Conservation (phyloP, 169 alveolate genomes). For the Eimeria necatrix region DNA sequence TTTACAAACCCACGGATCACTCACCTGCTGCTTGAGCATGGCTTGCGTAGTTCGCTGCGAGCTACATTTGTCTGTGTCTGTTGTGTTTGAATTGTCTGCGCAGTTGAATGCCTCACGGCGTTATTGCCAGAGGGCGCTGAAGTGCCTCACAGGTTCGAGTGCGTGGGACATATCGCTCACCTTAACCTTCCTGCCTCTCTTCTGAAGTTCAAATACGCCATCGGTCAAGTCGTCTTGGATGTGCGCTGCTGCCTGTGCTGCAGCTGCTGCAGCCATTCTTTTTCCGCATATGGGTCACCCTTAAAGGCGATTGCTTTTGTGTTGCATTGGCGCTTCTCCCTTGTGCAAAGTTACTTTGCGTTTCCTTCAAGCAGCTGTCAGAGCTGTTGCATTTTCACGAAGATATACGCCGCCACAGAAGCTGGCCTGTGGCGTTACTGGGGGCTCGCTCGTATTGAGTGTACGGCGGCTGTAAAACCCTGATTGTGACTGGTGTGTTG, state of each 20-base stretch:
- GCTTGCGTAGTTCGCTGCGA: not conserved
- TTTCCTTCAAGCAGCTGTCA: not conserved
- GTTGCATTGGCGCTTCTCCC: not conserved
- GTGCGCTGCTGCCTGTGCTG: slow-evolving; percentile 66
- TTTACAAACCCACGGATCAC: no score
- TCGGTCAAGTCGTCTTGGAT: slow-evolving; percentile 92
- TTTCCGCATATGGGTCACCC: not conserved
- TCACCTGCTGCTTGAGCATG: not conserved
- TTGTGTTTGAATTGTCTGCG: not conserved
- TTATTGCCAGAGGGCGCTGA: slow-evolving; percentile 86
- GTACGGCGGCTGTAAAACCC: not conserved
- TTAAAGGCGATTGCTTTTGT: no score
- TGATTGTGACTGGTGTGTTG: not conserved
- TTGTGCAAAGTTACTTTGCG: not conserved
- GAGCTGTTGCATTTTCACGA: not conserved
- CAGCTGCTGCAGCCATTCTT: not conserved
- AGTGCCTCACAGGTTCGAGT: slow-evolving; percentile 91
- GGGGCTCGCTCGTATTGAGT: not conserved
- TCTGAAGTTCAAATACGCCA: slow-evolving; percentile 88
- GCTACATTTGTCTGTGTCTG: not conserved
- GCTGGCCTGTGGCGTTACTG: not conserved
- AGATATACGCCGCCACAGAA: not conserved
- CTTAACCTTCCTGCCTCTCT: slow-evolving; percentile 91
- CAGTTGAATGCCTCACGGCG: slow-evolving; percentile 86
- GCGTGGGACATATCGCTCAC: slow-evolving; percentile 95